These are phyloP conservation scores for Ceratopteris richardii DNA, from an alignment of 75 land plant species.

Conservation along the genomic window DNA sequence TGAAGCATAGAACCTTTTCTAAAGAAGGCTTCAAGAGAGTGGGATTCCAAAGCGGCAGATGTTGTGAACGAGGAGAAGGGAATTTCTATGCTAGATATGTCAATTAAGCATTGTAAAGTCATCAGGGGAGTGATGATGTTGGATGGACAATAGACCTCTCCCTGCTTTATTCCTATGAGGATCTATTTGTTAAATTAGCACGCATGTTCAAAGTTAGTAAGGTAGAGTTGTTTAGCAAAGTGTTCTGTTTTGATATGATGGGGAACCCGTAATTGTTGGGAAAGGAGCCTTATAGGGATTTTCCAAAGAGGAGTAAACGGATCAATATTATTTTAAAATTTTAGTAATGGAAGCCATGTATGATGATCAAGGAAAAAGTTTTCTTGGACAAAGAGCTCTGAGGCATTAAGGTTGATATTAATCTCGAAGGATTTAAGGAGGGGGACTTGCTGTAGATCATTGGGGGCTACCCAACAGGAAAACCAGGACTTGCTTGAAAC, in stretches of 20 bases:
- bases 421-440: no score
- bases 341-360: slow-evolving; percentile 12
- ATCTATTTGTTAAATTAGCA: slow-evolving; percentile 32
- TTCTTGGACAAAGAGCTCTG: no score
- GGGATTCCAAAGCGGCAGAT: slow-evolving; percentile 22
- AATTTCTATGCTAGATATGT: slow-evolving; percentile 4
- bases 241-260: slow-evolving; percentile 29
- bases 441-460: no score
- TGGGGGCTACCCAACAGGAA: no score
- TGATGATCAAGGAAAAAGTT: no score
- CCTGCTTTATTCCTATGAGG: slow-evolving; percentile 29
- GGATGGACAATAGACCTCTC: slow-evolving; percentile 45
- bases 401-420: no score
- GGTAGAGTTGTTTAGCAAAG: slow-evolving; percentile 14
- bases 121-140: slow-evolving; percentile 43
- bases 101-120: slow-evolving; percentile 36
- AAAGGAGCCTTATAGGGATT: slow-evolving; percentile 35
- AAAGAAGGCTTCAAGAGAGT: no score
- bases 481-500: no score
- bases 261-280: slow-evolving; percentile 9
- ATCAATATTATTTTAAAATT: slow-evolving; percentile 16
- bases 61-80: background rate
- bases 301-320: slow-evolving; percentile 13
- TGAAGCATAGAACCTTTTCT: no score
- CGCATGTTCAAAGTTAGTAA: slow-evolving; percentile 32